Percentiles rank a stretch among this genome's conserved stretches.
Conservation (phyloP, 495 filamentous ascomycete species). For the Xylaria telfairii region DNA sequence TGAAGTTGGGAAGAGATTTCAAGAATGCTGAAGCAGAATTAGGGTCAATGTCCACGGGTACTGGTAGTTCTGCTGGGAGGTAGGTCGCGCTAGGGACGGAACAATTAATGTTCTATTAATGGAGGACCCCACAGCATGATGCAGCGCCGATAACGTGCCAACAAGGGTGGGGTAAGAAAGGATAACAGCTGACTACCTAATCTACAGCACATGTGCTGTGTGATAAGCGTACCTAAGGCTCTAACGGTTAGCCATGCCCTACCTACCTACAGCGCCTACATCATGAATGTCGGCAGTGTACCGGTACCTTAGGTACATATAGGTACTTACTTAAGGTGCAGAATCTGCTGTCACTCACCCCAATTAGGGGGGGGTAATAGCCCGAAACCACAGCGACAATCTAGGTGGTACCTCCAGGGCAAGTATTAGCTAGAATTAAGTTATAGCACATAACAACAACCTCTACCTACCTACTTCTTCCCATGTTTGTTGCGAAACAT, state of each 20-base stretch:
- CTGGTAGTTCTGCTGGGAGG: background rate
- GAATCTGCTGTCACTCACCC: too few relatives aligned
- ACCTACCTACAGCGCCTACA: too few relatives aligned
- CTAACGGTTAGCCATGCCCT: too few relatives aligned
- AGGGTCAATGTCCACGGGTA: too few relatives aligned
- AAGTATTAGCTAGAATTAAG: background rate
- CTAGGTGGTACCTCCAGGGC: background rate
- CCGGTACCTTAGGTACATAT: too few relatives aligned
- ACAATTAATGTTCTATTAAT: background rate
- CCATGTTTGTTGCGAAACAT: background rate
- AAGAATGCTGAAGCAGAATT: background rate
- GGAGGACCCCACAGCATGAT: background rate
- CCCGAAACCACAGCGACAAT: background rate
- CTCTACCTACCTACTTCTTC: too few relatives aligned
- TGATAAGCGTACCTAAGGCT: background rate
- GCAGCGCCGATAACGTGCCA: background rate
- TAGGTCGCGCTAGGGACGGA: background rate
- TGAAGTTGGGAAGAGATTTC: constrained; percentile 1
- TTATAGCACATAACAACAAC: background rate
- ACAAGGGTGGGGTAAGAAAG: background rate
- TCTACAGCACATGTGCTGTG: background rate
- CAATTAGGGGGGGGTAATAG: background rate
- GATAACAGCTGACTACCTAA: background rate
- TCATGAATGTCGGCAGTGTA: too few relatives aligned
- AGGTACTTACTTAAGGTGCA: too few relatives aligned